Base-by-base conservation (phyloP, 495 filamentous ascomycete genomes). In the Penicillium canescens region DNA sequence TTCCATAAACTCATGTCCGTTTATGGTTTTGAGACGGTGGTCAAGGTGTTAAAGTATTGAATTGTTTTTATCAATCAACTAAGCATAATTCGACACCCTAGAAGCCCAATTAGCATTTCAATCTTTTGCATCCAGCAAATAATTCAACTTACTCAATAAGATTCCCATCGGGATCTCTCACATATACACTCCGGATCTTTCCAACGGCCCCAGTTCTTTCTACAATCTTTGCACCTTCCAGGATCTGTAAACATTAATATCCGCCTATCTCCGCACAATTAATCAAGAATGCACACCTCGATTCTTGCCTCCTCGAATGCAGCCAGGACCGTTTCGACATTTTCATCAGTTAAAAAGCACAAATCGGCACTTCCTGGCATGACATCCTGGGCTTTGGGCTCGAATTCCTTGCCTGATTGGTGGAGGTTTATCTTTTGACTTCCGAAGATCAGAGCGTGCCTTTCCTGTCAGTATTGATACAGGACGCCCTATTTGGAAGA, bases 361-460 rank as follows among this genome's bases (percentile, higher is more conserved):
- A 82, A 42, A 59, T 83, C 80, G n/a, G 71, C 78, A 28, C 71
- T 78, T 2, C 80, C 80, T 3, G 73, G 76, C 54, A 66, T 63
- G 5, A 76, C 77, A 34, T 59, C 67, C 13, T 64, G 61, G 3
- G 80, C 79, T 57, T 80, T 82, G 12, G 79, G 80, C 52, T 81
- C 78, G 51, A 80, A 82, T 51, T 83, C 79, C 54, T 71, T 76
- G 42, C 77, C 78, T 1, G 62, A 55, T 47, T 75, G 61, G 51
- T 83, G 80, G 1, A 83, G 71, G 52, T 83, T 83, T 47, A 83
- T 80, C 52, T 83, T 82, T 42, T 82, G 78, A 4, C 39, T 60
- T 12, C 78, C 80, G 50, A 82, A 82, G 5, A 71, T 49, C 1
- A 83, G 65, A 10, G 78, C 78, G 57, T 82, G 73, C 16, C 80